phyloP scores from a whole-genome alignment of 2,329 filamentous ascomycete genomes.

The Fusarium longipes region DNA sequence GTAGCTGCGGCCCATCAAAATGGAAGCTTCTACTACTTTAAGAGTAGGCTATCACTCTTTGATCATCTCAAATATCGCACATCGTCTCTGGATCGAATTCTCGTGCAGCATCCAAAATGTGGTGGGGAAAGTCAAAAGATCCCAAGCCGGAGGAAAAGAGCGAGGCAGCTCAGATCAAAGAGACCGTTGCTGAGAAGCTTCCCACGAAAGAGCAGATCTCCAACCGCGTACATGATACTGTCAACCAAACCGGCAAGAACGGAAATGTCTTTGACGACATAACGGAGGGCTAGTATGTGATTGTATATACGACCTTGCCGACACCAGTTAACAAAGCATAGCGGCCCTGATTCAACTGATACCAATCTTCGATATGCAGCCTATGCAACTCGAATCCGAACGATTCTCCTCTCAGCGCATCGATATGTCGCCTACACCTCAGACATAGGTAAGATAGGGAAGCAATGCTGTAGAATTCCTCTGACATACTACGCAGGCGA shows the following conservation, averaged over 20 bases:
- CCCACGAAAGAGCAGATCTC: conserved; percentile 64
- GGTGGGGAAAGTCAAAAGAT: conserved; percentile 57
- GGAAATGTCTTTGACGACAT: conserved; percentile 82
- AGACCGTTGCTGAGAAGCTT: conserved; percentile 60
- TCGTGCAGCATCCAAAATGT: conserved; percentile 48
- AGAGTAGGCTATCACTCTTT: background rate
- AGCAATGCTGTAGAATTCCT: too few relatives aligned
- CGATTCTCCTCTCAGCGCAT: conserved; percentile 89
- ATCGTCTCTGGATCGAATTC: background rate
- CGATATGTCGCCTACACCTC: conserved; percentile 97
- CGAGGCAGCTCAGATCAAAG: conserved; percentile 38
- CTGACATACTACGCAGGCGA: conserved; percentile 67
- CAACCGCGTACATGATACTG: conserved; percentile 64
- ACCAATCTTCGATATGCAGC: conserved; percentile 89
- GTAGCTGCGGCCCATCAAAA: conserved; percentile 37
- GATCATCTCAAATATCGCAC: conserved; percentile 6
- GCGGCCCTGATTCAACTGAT: conserved; percentile 79
- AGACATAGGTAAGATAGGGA: conserved; percentile 67
- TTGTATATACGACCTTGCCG: conserved; percentile 9
- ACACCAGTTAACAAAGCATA: conserved; percentile 38
- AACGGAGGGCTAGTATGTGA: conserved; percentile 79
- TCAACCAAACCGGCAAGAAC: conserved; percentile 69
- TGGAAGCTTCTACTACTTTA: conserved; percentile 25
- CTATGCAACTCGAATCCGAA: conserved; percentile 86
- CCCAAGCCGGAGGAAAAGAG: conserved; percentile 48